These are phyloP conservation scores for Colletotrichum siamense DNA, from an alignment of 2,329 filamentous ascomycete species.

Conservation along the genomic window DNA sequence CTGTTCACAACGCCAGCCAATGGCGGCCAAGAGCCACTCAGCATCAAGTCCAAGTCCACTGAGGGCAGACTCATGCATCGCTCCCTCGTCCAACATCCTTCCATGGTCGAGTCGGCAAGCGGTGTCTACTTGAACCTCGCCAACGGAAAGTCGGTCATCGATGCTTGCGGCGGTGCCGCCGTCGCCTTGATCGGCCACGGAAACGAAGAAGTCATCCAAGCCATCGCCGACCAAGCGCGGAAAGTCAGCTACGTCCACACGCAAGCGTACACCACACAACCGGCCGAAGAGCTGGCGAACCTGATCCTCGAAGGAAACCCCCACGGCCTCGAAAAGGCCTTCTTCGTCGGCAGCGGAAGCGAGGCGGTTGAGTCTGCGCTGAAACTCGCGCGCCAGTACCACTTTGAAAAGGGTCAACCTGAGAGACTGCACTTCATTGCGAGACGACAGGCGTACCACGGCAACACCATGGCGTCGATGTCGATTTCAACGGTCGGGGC, in stretches of 20 bases:
- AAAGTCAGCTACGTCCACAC: conserved; percentile 34
- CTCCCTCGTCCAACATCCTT: conserved; percentile 33
- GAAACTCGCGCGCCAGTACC: conserved; percentile 56
- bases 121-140: conserved; percentile 40
- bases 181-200: conserved; percentile 37
- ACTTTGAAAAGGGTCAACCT: conserved; percentile 41
- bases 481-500: conserved; percentile 37
- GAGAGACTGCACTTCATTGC: conserved; percentile 47
- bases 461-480: conserved; percentile 53
- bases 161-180: conserved; percentile 40
- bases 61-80: conserved; percentile 35
- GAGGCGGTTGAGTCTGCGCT: conserved; percentile 51
- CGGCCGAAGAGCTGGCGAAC: conserved; percentile 35
- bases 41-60: neutral
- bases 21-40: neutral
- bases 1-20: neutral
- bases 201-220: conserved; percentile 31
- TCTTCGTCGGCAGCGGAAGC: conserved; percentile 26
- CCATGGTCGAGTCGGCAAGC: conserved; percentile 46
- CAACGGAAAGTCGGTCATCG: conserved; percentile 37
- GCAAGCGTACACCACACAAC: conserved; percentile 46
- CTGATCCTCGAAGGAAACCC: conserved; percentile 23
- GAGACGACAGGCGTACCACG: conserved; percentile 52
- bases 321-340: conserved; percentile 21
- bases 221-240: conserved; percentile 31